phyloP scores from a whole-genome alignment of 108 stramenopile species.

The Hondaea fermentalgiana region DNA sequence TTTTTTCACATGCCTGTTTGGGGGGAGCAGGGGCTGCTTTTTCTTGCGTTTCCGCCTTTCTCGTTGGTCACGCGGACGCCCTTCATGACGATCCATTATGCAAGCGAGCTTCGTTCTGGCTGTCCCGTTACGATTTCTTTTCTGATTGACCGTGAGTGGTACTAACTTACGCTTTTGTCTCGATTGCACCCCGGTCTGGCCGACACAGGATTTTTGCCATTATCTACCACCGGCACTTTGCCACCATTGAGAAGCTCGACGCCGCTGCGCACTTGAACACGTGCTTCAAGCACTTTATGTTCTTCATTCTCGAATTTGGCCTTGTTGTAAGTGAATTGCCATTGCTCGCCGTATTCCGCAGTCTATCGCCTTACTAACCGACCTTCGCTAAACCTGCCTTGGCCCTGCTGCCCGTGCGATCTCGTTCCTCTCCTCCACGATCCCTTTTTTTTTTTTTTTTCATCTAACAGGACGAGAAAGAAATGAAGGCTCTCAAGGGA shows the following conservation, averaged over 20 bases:
- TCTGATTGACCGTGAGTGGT: no score
- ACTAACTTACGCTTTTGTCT: no score
- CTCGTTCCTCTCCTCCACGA: no score
- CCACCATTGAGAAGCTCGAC: conserved; percentile 36
- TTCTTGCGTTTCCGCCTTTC: no score
- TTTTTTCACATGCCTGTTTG: no score
- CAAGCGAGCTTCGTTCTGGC: no score
- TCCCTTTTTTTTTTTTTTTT: not conserved
- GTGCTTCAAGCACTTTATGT: conserved; percentile 59
- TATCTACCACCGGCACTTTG: conserved; percentile 45
- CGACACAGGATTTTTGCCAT: conserved; percentile 45
- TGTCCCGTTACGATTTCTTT: no score
- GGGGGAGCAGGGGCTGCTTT: no score
- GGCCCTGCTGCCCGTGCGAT: no score
- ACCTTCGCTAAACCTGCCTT: no score
- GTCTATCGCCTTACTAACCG: not conserved
- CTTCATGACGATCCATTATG: no score
- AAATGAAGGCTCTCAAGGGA: conserved; percentile 13
- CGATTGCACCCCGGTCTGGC: not conserved
- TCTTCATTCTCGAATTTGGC: conserved; percentile 46
- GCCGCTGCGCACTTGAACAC: conserved; percentile 55
- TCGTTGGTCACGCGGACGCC: no score
- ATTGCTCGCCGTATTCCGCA: not conserved
- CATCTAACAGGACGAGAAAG: not conserved
- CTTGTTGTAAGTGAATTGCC: conserved; percentile 24